Evolutionary conservation across 371 early-diverging fungal species (phyloP), one percentile per base, ranked within the genome.

Genomic region (Rhizopus arrhizus): DNA sequence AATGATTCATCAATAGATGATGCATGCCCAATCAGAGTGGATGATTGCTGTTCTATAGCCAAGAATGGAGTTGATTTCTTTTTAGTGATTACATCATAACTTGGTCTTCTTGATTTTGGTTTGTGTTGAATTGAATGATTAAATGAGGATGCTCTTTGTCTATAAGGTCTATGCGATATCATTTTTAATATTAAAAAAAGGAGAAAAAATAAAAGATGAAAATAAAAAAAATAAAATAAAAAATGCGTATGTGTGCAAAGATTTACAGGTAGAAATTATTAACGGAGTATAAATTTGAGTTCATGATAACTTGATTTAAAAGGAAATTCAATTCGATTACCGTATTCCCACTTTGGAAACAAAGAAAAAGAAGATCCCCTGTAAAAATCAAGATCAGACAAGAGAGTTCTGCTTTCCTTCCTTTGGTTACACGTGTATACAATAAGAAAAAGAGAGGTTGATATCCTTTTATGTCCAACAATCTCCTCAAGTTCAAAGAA

Each of bases 91-190:
- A 59, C 29, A 36, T 63, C 59, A 53, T 59, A 68, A 34, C 68
- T 68, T 5, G 68, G 68, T 59, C 63, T 45, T 56, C 68, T 68
- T 56, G 32, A 58, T 3, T 47, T 53, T 11, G 61, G 61, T 46
- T 53, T 41, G 15, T 62, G 56, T 32, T 47, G 53, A 3, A 49
- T 35, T 31, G 59, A 54, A 38, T 61, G 58, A n/a, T 66, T 66
- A 38, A 66, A 66, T 28, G 66, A 66, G 29, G 66, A 61, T 2
- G 66, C 43, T 11, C 66, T 51, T 15, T 48, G 48, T 48, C 48
- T 48, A 48, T 22, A 22, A 22, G 22, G 22, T 22, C 22, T 22
- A 22, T 22, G 22, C 22, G 48, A 48, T 22, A 29, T 48, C 48
- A 48, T 48, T 48, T 22, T 22, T 22, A 22, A 22, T 22, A 22